These are phyloP conservation scores for Globisporangium nagaii DNA, from an alignment of 352 stramenopile species.

Conservation along the genomic window DNA sequence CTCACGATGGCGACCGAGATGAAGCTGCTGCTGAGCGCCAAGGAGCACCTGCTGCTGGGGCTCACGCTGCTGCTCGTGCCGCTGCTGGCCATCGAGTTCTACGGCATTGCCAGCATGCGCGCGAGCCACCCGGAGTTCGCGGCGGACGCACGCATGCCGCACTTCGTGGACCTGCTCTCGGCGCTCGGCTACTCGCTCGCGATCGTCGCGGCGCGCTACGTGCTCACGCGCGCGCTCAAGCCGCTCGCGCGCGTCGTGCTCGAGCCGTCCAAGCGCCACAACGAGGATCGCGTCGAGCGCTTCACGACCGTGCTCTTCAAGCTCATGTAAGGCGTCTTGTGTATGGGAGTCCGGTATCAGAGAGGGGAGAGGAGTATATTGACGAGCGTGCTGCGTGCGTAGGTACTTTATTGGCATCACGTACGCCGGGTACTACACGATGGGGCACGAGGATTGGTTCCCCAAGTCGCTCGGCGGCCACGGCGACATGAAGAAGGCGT, in stretches of 20 bases:
- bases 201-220: conserved; percentile 38
- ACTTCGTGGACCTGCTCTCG: conserved; percentile 34
- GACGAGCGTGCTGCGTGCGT: neutral
- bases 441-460: conserved; percentile 42
- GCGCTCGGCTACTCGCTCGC: conserved; percentile 22
- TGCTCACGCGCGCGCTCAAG: conserved; percentile 27
- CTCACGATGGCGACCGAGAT: conserved; percentile 40
- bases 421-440: conserved; percentile 28
- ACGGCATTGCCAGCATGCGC: conserved; percentile 42
- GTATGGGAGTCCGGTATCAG: neutral
- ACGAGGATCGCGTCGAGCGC: conserved; percentile 50
- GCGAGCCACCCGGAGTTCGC: conserved; percentile 22
- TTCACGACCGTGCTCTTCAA: conserved; percentile 75
- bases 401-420: conserved; percentile 57
- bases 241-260: conserved; percentile 43
- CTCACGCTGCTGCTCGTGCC: conserved; percentile 57
- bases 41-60: conserved; percentile 53
- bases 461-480: conserved; percentile 28
- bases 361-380: no score
- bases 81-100: conserved; percentile 47
- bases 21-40: conserved; percentile 46
- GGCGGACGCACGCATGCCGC: conserved; percentile 34
- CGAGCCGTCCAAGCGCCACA: conserved; percentile 41
- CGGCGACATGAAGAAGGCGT: conserved; percentile 26
- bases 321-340: conserved; percentile 34